Base-by-base conservation (phyloP, 2,329 filamentous ascomycete species). In the Talaromyces rugulosus region DNA sequence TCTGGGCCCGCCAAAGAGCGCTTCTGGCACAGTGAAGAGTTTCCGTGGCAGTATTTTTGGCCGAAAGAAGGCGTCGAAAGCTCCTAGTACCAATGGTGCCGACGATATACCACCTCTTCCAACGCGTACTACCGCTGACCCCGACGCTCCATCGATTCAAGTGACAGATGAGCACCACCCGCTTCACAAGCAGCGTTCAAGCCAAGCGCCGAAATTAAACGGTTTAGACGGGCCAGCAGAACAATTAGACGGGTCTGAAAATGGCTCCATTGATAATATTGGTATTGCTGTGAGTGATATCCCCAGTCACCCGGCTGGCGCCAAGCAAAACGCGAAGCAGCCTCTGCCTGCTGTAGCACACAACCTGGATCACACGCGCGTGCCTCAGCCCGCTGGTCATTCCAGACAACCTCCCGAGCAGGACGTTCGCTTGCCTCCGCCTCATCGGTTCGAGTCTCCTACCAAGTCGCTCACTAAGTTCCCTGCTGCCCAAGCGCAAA, bases 31-130 rank as follows among this genome's bases (percentile, higher is more conserved):
- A 0, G 78, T 88, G 44, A 86, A 85, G 67, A 91, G 86, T 70
- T 80, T 90, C 65, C 85, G 83, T 66, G 87, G 89, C 30, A 95
- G 90, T 74, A 88, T 97, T 31, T 93, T 96, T 72, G 87, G 89
- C n/a, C 80, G 83, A 61, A 81, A 83, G 57, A 79, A 78, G 56
- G 81, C 82, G 44, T 77, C 80, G 64, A 71, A 77, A 64, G 68
- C 66, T 73, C 78, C 66, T 76, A 77, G 76, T 71, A 50, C 56
- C 23, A 68, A 81, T 73, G 70, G 74, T 72, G 36, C n/a, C n/a
- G 61, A 62, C 9, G 80, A 80, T 31, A 34, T 50, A 31, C 62
- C 58, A 12, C 47, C 60, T 54, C 50, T 56, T 54, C 71, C 76
- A 61, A 67, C 58, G 30, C 55, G 61, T 58, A 69, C 12, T 31